Percentiles rank a stretch among this genome's conserved stretches.
These are phyloP conservation scores for Geotrichum cucujoidarum DNA, from an alignment of 1,139 yeast genomes.

Conservation along the genomic window DNA sequence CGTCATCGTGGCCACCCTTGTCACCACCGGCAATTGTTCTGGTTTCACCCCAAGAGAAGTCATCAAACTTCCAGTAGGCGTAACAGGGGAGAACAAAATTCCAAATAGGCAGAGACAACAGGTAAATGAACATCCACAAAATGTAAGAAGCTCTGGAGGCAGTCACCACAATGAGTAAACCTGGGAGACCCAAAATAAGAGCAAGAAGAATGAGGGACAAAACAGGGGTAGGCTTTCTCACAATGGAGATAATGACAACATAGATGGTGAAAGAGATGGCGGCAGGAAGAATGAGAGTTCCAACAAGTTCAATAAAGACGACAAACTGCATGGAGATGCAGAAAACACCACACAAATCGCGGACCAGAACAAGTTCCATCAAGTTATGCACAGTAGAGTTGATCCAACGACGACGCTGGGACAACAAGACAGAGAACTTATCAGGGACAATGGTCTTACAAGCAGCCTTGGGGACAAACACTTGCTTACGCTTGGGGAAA, in stretches of 20 bases:
- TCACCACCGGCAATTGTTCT: slow-evolving; percentile 73
- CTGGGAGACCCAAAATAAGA: slow-evolving; percentile 86
- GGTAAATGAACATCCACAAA: slow-evolving; percentile 75
- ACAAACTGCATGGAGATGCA: slow-evolving; percentile 97
- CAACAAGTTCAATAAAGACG: slow-evolving; percentile 78
- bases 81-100: slow-evolving; percentile 84
- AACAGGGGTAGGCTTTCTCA: slow-evolving; percentile 77
- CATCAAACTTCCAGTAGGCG: slow-evolving; percentile 96
- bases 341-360: slow-evolving; percentile 93
- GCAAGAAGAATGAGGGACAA: slow-evolving; percentile 75
- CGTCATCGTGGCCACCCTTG: slow-evolving; percentile 60
- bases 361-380: slow-evolving; percentile 82
- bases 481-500: slow-evolving; percentile 86
- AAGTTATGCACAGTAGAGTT: slow-evolving; percentile 94
- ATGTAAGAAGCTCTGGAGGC: slow-evolving; percentile 74
- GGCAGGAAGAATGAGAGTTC: slow-evolving; percentile 88
- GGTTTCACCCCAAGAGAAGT: slow-evolving; percentile 98
- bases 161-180: slow-evolving; percentile 78
- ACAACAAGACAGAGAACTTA: slow-evolving; percentile 68
- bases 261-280: slow-evolving; percentile 85
- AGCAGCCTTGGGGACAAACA: slow-evolving; percentile 93
- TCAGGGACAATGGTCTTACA: slow-evolving; percentile 94
- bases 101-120: slow-evolving; percentile 88
- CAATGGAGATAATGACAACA: slow-evolving; percentile 70
- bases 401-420: slow-evolving; percentile 98